These are phyloP conservation scores for Senna siamea DNA, from an alignment of 306 rosid species.

Conservation along the genomic window DNA sequence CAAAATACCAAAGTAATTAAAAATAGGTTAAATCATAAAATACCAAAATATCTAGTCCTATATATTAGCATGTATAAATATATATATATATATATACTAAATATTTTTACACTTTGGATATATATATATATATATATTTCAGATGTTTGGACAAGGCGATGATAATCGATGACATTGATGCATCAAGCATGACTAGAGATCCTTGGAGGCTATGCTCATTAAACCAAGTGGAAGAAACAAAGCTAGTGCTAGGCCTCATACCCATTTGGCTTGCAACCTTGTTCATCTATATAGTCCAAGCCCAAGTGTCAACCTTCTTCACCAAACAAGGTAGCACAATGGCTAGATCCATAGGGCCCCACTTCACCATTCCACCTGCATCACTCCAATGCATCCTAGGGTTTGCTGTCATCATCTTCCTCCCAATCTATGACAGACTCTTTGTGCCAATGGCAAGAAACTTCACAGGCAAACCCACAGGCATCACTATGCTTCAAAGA, in stretches of 20 bases:
- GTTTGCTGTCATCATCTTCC: constrained; percentile 31
- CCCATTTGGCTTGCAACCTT: constrained; percentile 55
- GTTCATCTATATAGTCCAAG: constrained; percentile 32
- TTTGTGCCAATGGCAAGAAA: constrained; percentile 38
- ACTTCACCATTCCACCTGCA: constrained; percentile 45
- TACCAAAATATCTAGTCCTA: too few species aligned
- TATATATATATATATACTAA: too few species aligned
- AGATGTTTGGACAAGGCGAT: constrained; percentile 52
- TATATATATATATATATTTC: too few species aligned
- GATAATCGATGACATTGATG: constrained; percentile 44
- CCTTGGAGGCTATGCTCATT: constrained; percentile 56
- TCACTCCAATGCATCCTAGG: constrained; percentile 44
- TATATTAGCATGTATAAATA: too few species aligned
- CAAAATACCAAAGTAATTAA: too few species aligned
- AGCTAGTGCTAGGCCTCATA: constrained; percentile 45
- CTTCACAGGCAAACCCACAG: constrained; percentile 37
- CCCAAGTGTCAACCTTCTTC: constrained; percentile 50
- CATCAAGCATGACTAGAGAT: constrained; percentile 28
- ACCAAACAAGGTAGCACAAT: constrained; percentile 54
- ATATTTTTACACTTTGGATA: too few species aligned
- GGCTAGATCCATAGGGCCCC: constrained; percentile 42
- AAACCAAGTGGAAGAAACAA: constrained; percentile 57
- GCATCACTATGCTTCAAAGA: constrained; percentile 52
- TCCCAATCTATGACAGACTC: constrained; percentile 49
- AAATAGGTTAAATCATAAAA: too few species aligned